Evolutionary conservation across 768 basidiomycete species (phyloP).

Genomic region (Podaxis sp.): DNA sequence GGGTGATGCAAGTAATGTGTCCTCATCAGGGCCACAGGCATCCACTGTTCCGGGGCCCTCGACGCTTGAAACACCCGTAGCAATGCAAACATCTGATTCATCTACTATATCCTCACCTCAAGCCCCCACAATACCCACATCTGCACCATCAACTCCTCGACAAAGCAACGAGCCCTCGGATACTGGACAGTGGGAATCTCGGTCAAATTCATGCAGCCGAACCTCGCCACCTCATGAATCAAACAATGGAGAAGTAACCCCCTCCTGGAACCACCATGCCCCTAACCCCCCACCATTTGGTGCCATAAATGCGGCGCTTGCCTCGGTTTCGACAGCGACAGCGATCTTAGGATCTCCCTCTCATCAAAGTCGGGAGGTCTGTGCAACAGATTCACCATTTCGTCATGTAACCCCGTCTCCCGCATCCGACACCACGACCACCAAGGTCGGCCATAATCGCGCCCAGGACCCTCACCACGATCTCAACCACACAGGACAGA

Average conservation of each 20-base stretch:
- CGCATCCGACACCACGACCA: neutral
- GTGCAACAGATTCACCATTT: neutral
- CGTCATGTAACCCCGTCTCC: slow-evolving; percentile 5
- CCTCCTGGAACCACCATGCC: slow-evolving; percentile 32
- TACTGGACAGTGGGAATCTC: slow-evolving; percentile 27
- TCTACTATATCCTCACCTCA: slow-evolving; percentile 28
- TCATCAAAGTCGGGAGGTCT: slow-evolving; percentile 17
- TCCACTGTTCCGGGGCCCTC: slow-evolving; percentile 33
- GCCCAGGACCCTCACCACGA: neutral
- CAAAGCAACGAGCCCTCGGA: slow-evolving; percentile 24
- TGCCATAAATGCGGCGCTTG: slow-evolving; percentile 45
- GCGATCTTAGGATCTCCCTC: slow-evolving; percentile 34
- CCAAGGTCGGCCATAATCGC: neutral
- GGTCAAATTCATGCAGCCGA: slow-evolving; percentile 37
- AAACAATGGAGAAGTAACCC: slow-evolving; percentile 29
- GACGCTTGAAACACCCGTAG: slow-evolving; percentile 28
- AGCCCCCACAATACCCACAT: slow-evolving; percentile 24
- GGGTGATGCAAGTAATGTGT: slow-evolving; percentile 18
- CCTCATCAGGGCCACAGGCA: slow-evolving; percentile 23
- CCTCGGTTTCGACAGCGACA: slow-evolving; percentile 45
- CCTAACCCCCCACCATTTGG: slow-evolving; percentile 43
- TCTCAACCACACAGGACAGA: neutral
- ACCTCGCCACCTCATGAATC: slow-evolving; percentile 33
- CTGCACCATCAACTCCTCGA: slow-evolving; percentile 19
- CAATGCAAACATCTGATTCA: slow-evolving; percentile 27